phyloP scores from a whole-genome alignment of 176 grass and related monocot species.

The Cenchrus americanus region DNA sequence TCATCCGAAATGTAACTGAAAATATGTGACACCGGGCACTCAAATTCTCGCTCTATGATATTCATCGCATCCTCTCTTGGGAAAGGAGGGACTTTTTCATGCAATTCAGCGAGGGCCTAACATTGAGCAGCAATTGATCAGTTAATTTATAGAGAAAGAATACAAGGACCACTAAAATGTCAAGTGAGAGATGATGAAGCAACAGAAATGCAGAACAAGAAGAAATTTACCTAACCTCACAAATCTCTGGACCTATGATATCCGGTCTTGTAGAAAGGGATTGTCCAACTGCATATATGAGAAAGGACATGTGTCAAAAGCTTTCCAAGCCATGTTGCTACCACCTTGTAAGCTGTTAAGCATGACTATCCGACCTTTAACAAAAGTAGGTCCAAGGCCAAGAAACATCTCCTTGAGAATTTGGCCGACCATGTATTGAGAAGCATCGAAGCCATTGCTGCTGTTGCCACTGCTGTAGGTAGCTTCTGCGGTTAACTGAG shows the following conservation, averaged over 20 bases:
- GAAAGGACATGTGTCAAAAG: conserved; percentile 52
- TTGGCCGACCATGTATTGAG: conserved; percentile 69
- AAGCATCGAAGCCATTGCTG: conserved; percentile 46
- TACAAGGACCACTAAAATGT: not conserved
- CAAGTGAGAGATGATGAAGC: conserved; percentile 14
- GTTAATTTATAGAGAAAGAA: conserved; percentile 38
- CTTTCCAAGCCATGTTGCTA: not conserved
- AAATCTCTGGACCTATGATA: conserved; percentile 94
- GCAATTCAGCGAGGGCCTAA: conserved; percentile 83
- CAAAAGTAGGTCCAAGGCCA: conserved; percentile 93
- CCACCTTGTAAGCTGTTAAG: conserved; percentile 21
- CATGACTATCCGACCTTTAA: conserved; percentile 72
- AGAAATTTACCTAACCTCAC: conserved; percentile 79
- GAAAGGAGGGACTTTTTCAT: conserved; percentile 89
- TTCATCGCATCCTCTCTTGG: conserved; percentile 76
- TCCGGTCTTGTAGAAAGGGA: conserved; percentile 95
- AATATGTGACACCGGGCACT: conserved; percentile 52
- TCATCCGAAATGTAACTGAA: conserved; percentile 89
- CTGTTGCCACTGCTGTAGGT: conserved; percentile 19
- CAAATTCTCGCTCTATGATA: conserved; percentile 80
- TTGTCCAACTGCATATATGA: conserved; percentile 77
- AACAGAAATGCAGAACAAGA: conserved; percentile 19
- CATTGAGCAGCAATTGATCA: conserved; percentile 18
- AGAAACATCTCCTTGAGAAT: conserved; percentile 85
- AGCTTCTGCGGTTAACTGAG: conserved; percentile 44